Percentiles rank a stretch among this genome's conserved stretches.
phyloP scores from a whole-genome alignment of 805 yeast genomes.

The Dipodascopsis tothii region DNA sequence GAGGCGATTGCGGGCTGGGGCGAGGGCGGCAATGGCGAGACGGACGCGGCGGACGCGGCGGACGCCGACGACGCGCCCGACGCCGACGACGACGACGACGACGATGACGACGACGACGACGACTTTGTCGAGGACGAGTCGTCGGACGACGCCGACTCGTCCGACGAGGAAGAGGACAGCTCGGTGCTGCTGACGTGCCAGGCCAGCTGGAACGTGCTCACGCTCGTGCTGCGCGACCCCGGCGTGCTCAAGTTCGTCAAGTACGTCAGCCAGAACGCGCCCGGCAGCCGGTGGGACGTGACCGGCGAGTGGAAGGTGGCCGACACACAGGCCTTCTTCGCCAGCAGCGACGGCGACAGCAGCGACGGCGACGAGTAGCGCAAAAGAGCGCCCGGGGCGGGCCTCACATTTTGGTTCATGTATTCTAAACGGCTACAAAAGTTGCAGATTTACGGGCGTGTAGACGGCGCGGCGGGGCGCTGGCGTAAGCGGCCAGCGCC shows the following conservation, averaged over 20 bases:
- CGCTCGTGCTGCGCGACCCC: conserved; percentile 72
- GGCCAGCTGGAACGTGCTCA: conserved; percentile 76
- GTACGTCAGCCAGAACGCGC: conserved; percentile 80
- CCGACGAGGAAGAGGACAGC: conserved; percentile 55
- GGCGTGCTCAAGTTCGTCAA: conserved; percentile 86
- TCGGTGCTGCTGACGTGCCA: conserved; percentile 71
- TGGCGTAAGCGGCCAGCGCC: no score
- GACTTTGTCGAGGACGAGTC: conserved; percentile 38
- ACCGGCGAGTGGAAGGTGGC: conserved; percentile 53
- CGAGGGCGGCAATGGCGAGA: neutral
- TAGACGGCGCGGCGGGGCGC: no score
- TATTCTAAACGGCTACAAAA: no score
- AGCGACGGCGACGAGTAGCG: no score
- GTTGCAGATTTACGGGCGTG: no score
- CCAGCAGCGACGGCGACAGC: no score
- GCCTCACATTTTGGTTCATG: no score
- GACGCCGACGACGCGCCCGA: conserved; percentile 1
- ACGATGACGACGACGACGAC: conserved; percentile 31
- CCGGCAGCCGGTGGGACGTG: conserved; percentile 90
- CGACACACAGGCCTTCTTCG: no score
- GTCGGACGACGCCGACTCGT: conserved; percentile 56
- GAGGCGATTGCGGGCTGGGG: neutral
- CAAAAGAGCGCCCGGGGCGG: no score
- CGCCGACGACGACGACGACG: conserved; percentile 36
- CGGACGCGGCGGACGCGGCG: neutral